A percentile compares a stretch with the other conserved stretches of the same genome.
phyloP scores from a whole-genome alignment of 768 basidiomycete genomes.

The Leccinum barrowsii region DNA sequence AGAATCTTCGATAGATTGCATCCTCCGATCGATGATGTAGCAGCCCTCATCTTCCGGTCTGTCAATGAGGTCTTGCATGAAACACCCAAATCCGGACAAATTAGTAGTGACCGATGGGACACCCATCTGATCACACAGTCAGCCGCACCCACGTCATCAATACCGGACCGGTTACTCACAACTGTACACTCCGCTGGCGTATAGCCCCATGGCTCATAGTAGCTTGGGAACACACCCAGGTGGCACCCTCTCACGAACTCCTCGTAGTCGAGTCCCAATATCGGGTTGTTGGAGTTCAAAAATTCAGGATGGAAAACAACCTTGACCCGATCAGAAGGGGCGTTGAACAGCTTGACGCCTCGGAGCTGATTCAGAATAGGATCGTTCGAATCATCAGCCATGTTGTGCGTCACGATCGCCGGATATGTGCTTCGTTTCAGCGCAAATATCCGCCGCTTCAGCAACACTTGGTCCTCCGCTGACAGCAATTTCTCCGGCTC shows the following conservation, averaged over 20 bases:
- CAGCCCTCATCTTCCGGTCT: conserved; percentile 91
- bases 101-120: conserved; percentile 97
- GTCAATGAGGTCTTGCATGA: conserved; percentile 98
- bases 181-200: conserved; percentile 99
- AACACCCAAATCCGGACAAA: conserved; percentile 95
- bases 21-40: conserved; percentile 93
- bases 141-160: conserved; percentile 3
- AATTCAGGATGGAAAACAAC: conserved; percentile 99
- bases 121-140: conserved; percentile 67
- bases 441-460: conserved; percentile 96
- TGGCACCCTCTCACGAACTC: conserved; percentile 99
- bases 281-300: conserved; percentile 96
- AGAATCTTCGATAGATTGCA: conserved; percentile 87
- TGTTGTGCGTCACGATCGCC: conserved; percentile 97
- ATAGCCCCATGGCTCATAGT: conserved; percentile 96
- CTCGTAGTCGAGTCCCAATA: conserved; percentile 95
- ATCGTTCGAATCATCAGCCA: conserved; percentile 89
- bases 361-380: conserved; percentile 95
- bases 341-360: conserved; percentile 91
- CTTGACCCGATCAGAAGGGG: conserved; percentile 86
- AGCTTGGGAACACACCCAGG: conserved; percentile 96
- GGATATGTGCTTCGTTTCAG: conserved; percentile 94
- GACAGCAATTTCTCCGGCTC: conserved; percentile 76
- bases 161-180: conserved; percentile 41
- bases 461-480: conserved; percentile 86